Conservation (phyloP, 352 stramenopile genomes). For the Pelagophyceae sp. region DNA sequence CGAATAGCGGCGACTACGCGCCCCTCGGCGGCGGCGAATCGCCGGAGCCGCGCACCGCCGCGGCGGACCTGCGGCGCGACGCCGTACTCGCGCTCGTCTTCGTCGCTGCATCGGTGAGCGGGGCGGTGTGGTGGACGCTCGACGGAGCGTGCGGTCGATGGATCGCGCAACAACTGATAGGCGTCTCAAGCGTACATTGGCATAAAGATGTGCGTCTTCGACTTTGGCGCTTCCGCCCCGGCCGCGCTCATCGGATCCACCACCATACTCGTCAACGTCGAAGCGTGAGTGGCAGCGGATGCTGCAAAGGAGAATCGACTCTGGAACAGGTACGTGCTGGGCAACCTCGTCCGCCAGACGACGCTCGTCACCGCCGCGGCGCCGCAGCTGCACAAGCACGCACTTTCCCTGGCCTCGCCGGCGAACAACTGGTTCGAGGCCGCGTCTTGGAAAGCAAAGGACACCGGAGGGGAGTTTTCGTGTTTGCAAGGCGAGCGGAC, state of each 20-base stretch:
- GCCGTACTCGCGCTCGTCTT: background rate
- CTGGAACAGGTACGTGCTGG: no score
- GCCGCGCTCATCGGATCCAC: background rate
- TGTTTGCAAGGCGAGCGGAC: no score
- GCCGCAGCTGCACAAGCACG: background rate
- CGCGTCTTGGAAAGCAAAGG: no score
- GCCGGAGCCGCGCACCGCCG: background rate
- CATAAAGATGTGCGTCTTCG: conserved; percentile 11
- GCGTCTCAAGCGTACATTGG: conserved; percentile 6
- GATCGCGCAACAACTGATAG: no score
- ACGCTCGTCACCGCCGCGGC: background rate
- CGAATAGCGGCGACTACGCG: no score
- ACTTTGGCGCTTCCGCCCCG: background rate
- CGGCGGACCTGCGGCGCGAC: background rate
- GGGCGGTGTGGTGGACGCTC: no score
- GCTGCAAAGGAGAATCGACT: no score
- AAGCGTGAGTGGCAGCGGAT: no score
- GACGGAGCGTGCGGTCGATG: no score
- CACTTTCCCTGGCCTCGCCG: background rate
- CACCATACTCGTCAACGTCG: background rate
- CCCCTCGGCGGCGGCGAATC: no score
- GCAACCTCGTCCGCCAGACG: background rate
- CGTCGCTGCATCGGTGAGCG: background rate
- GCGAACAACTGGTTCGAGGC: conserved; percentile 24
- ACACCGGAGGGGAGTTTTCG: no score